These are phyloP conservation scores for Castanea mollissima DNA, from an alignment of 306 rosid genomes.

Conservation along the genomic window DNA sequence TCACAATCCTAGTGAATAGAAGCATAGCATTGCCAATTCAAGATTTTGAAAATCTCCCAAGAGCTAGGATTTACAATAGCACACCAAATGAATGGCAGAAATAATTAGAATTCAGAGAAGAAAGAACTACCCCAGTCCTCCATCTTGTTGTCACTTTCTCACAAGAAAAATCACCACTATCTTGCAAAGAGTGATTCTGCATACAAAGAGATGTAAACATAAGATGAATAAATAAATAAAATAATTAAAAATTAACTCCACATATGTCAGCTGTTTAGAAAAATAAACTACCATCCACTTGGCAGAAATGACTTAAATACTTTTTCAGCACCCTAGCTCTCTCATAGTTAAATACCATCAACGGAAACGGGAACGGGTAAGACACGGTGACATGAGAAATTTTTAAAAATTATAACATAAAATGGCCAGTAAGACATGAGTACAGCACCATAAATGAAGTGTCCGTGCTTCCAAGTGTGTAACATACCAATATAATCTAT, in stretches of 20 bases:
- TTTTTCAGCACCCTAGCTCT: no score
- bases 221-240: no score
- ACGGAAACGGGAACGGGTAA: no score
- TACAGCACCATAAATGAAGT: no score
- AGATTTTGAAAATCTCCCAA: background rate
- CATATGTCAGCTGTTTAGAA: background rate
- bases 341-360: no score
- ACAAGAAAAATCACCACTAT: background rate
- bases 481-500: no score
- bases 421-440: no score
- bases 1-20: background rate
- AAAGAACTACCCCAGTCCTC: conserved; percentile 73
- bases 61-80: background rate
- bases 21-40: background rate
- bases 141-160: conserved; percentile 34
- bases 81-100: background rate
- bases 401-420: no score
- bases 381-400: no score
- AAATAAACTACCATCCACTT: background rate
- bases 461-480: no score
- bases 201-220: background rate
- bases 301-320: background rate
- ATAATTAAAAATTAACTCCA: background rate
- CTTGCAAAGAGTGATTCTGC: background rate
- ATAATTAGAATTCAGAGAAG: background rate